Percentiles rank a stretch among this genome's conserved stretches.
Evolutionary conservation across 2,329 filamentous ascomycete genomes (phyloP).

Genomic region (Fusarium newnesense): DNA sequence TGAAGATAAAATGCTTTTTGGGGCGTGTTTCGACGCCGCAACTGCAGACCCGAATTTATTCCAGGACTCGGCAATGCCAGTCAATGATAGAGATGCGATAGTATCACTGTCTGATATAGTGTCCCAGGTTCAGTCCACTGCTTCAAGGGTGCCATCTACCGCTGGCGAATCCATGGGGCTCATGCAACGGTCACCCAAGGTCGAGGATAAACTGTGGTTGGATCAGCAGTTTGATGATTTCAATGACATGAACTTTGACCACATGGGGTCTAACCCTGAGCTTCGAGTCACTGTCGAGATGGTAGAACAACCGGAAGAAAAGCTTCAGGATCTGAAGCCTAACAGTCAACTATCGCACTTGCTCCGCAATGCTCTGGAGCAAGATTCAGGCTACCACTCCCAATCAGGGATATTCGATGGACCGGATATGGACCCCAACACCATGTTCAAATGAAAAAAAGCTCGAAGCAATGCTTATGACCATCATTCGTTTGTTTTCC

Average conservation of each 20-base stretch:
- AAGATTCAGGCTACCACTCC: conserved; percentile 21
- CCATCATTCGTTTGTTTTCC: background rate
- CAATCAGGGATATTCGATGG: background rate
- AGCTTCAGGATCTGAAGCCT: background rate
- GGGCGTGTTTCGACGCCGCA: background rate
- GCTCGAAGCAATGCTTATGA: background rate
- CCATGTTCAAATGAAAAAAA: conserved; percentile 13
- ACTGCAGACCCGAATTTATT: background rate
- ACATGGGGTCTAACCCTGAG: conserved; percentile 12
- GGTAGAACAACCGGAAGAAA: background rate
- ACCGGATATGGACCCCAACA: background rate
- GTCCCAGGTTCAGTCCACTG: conserved; percentile 19
- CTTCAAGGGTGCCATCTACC: conserved; percentile 27
- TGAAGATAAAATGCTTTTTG: background rate
- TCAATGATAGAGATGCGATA: background rate
- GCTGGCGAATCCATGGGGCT: conserved; percentile 15
- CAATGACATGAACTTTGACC: conserved; percentile 1
- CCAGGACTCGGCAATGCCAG: background rate
- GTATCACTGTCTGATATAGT: background rate
- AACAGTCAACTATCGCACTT: background rate
- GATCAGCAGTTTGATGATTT: background rate
- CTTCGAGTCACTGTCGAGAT: conserved; percentile 8
- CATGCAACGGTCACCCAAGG: conserved; percentile 12
- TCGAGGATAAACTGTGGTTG: conserved; percentile 3
- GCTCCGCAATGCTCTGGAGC: conserved; percentile 8